Percentiles rank a stretch among this genome's conserved stretches.
phyloP scores from a whole-genome alignment of 2,329 filamentous ascomycete species.

The Claviceps sp. region DNA sequence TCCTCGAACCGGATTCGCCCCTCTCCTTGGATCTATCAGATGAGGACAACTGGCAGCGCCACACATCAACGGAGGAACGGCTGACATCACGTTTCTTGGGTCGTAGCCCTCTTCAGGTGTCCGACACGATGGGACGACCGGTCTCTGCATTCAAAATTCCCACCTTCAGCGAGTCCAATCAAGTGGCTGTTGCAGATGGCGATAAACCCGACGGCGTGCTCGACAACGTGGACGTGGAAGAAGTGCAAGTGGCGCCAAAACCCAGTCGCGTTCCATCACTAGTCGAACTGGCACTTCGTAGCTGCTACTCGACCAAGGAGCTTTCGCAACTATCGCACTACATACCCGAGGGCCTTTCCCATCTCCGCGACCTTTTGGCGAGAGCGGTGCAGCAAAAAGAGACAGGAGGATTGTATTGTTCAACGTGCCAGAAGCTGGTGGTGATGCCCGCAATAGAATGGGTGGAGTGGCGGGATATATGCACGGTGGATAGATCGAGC shows the following conservation, averaged over 20 bases:
- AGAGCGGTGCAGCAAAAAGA: constrained; percentile 28
- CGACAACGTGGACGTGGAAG: constrained; percentile 4
- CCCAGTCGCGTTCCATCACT: constrained; percentile 32
- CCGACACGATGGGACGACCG: constrained; percentile 16
- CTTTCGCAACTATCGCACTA: constrained; percentile 28
- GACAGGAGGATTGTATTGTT: constrained; percentile 36
- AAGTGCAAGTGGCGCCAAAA: neutral
- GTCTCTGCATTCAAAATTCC: constrained; percentile 19
- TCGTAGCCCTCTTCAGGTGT: constrained; percentile 19
- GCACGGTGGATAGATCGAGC: constrained; percentile 8
- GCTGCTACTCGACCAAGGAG: constrained; percentile 29
- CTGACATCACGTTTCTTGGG: constrained; percentile 15
- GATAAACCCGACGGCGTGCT: constrained; percentile 1
- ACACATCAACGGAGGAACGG: constrained; percentile 4
- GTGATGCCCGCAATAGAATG: constrained; percentile 42
- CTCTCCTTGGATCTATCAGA: neutral
- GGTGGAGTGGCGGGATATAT: constrained; percentile 47
- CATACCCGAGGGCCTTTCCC: constrained; percentile 27
- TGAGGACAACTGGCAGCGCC: neutral
- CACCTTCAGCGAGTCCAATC: constrained; percentile 8
- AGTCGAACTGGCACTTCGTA: constrained; percentile 34
- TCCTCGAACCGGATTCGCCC: constrained; percentile 28
- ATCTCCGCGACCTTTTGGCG: constrained; percentile 27
- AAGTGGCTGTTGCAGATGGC: constrained; percentile 12
- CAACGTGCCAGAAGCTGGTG: constrained; percentile 33